Evolutionary conservation across 148 eudicot species (phyloP), one percentile per base, ranked within the genome.

Genomic region (Vaccinium macrocarpon): DNA sequence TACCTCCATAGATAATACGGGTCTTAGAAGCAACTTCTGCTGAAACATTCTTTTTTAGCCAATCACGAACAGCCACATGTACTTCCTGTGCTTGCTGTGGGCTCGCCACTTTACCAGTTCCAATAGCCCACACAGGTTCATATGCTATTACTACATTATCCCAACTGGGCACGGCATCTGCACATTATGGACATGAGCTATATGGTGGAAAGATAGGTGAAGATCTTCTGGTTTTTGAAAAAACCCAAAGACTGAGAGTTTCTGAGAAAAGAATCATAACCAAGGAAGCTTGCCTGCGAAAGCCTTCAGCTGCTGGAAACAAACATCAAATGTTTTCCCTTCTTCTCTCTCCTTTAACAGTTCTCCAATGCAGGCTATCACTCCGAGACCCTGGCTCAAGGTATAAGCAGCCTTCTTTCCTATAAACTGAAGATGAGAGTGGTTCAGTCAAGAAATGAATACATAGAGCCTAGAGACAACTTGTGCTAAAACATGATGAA

Each of bases 81-180:
- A 95, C 98, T 89, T 97, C 98, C 89, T 95, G 99, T 86, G 99
- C 99, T 88, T 97, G 98, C 86, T 92, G 88, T 8, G 99, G 99
- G 68, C 95, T 21, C 46, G 98, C 98, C 82, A 97, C 98, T 90
- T 97, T 97, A 84, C 98, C 99, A 72, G 98, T 97, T 86, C 99
- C 99, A 88, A 97, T 97, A 82, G 99, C 99, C 99, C 99, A 97
- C 48, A 95, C 99, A 74, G 99, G 98, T 85, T 97, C 99, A 86
- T 97, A 97, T 46, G 99, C 99, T 87, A 95, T 80, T 55, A 97
- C 99, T 83, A 97, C 90, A 81, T 94, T 87, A 80, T 95, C 97
- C 98, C 97, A 97, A 87, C 97, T 93, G 78, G 98, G 92, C 82
- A 97, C 81, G 72, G 96, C 94, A 91, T 95, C 98, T 97, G 96